Percentiles rank a stretch among this genome's conserved stretches.
phyloP scores from a whole-genome alignment of 805 yeast species.

The Ogataea salicorniae region DNA sequence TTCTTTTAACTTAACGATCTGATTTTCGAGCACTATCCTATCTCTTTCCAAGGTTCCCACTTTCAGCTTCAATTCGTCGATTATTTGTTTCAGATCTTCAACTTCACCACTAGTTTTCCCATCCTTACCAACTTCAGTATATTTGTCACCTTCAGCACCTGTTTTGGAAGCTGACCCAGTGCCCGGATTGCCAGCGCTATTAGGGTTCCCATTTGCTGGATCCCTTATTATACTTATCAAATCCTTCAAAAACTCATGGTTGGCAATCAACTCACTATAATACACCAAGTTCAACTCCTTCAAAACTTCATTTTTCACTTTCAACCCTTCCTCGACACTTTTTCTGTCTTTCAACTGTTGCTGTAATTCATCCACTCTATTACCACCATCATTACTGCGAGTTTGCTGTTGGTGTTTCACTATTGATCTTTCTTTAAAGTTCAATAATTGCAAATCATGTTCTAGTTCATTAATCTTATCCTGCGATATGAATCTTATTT shows the following conservation, averaged over 20 bases:
- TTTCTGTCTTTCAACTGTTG: too few species aligned
- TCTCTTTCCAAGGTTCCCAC: slow-evolving; percentile 26
- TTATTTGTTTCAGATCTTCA: slow-evolving; percentile 13
- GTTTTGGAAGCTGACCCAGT: too few species aligned
- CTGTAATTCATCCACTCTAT: too few species aligned
- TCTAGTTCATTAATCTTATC: slow-evolving; percentile 25
- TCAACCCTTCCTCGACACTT: slow-evolving; percentile 6
- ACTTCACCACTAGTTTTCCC: slow-evolving; percentile 1
- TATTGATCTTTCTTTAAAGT: slow-evolving; percentile 23
- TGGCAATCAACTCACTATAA: slow-evolving; percentile 27
- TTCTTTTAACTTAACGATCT: slow-evolving; percentile 46
- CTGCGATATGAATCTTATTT: slow-evolving; percentile 23
- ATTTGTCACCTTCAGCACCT: neutral
- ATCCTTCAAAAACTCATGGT: slow-evolving; percentile 25
- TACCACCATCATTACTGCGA: too few species aligned
- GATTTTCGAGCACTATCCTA: slow-evolving; percentile 39
- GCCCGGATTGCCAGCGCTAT: neutral
- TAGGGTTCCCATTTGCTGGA: neutral
- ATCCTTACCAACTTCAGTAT: neutral
- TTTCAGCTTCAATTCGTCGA: slow-evolving; percentile 24
- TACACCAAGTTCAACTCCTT: slow-evolving; percentile 24
- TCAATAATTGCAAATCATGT: slow-evolving; percentile 27
- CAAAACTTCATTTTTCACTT: slow-evolving; percentile 27
- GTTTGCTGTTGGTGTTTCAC: slow-evolving; percentile 3
- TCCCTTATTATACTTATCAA: slow-evolving; percentile 7